phyloP scores from a whole-genome alignment of 768 basidiomycete genomes.

The Tephrocybe rancida region DNA sequence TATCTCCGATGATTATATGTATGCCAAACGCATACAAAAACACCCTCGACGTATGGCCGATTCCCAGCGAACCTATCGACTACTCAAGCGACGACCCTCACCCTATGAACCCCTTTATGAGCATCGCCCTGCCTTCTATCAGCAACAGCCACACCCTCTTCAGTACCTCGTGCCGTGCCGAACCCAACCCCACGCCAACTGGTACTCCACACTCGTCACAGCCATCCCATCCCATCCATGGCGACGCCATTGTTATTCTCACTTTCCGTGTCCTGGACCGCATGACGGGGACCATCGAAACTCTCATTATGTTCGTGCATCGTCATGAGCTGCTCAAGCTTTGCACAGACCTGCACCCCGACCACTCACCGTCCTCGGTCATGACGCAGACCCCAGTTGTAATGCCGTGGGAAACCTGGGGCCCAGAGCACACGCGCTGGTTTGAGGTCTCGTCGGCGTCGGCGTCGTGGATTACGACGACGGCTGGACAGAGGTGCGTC shows the following conservation, averaged over 20 bases:
- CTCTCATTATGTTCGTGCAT: conserved; percentile 2
- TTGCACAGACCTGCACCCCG: not conserved
- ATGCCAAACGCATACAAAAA: not conserved
- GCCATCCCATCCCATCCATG: not conserved
- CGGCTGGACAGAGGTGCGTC: conserved; percentile 4
- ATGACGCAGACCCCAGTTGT: not conserved
- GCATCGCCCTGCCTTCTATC: not conserved
- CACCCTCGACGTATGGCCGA: conserved; percentile 5
- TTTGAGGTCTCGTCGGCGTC: not conserved
- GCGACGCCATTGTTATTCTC: conserved; percentile 1
- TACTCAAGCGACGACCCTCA: too few species aligned
- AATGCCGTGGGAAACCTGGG: conserved; percentile 1
- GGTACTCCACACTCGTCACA: not conserved
- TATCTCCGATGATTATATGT: not conserved
- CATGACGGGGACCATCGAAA: not conserved
- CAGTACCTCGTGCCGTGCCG: not conserved
- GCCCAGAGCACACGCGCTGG: not conserved
- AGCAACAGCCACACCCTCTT: not conserved
- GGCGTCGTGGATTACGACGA: not conserved
- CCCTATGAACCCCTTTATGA: not conserved
- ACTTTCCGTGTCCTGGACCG: not conserved
- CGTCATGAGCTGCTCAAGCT: not conserved
- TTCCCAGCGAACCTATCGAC: too few species aligned
- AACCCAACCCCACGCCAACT: not conserved
- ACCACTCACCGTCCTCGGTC: not conserved